These are phyloP conservation scores for Coprinopsis marcescibilis DNA, from an alignment of 768 basidiomycete species.

Conservation along the genomic window DNA sequence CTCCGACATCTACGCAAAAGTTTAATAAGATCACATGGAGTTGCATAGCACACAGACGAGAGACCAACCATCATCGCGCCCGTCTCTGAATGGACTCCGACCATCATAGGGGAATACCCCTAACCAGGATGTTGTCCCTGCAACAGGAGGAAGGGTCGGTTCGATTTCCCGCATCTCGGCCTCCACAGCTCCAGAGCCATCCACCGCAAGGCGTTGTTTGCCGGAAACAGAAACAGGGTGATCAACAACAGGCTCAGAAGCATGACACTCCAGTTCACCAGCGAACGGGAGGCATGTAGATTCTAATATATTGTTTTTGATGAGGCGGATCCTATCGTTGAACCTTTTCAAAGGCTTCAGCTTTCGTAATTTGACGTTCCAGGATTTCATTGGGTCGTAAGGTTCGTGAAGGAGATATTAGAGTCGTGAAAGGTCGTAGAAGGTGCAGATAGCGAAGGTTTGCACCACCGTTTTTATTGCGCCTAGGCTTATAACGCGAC, in stretches of 20 bases:
- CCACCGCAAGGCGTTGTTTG: too few species aligned
- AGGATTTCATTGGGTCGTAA: neutral
- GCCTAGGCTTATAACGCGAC: neutral
- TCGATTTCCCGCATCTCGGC: too few species aligned
- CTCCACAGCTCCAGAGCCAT: too few species aligned
- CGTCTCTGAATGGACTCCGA: neutral
- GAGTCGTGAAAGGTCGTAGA: too few species aligned
- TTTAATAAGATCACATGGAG: neutral
- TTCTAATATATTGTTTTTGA: slow-evolving; percentile 2
- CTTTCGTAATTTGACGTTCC: neutral
- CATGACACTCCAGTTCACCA: neutral
- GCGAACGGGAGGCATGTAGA: neutral
- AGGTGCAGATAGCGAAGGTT: too few species aligned
- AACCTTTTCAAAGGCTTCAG: neutral
- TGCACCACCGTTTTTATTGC: too few species aligned
- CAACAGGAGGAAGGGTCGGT: too few species aligned
- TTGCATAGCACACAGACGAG: neutral
- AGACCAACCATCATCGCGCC: neutral
- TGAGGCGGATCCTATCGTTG: neutral
- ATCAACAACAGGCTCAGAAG: too few species aligned
- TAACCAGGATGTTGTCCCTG: neutral
- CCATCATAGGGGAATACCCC: neutral
- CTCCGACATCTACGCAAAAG: neutral
- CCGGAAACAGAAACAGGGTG: too few species aligned
- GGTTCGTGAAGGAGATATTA: neutral